Conservation (phyloP, 1,139 yeast genomes). For the Diutina neorugosa region DNA sequence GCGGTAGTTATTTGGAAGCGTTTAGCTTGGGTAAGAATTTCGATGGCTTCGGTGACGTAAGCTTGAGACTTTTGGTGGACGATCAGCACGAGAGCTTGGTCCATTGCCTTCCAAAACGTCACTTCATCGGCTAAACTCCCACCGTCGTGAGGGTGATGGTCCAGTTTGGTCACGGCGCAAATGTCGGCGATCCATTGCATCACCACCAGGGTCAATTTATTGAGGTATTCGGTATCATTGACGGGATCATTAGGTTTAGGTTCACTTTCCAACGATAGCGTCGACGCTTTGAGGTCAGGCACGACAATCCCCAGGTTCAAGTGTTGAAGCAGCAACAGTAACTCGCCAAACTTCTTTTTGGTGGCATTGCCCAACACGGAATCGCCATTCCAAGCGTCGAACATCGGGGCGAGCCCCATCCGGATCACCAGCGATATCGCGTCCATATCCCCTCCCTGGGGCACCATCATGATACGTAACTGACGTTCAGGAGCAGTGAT, state of each 20-base stretch:
- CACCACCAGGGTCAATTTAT: constrained; percentile 52
- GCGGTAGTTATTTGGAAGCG: constrained; percentile 71
- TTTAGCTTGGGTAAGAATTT: constrained; percentile 55
- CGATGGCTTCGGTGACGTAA: constrained; percentile 47
- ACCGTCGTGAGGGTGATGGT: constrained; percentile 36
- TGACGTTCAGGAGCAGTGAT: not conserved
- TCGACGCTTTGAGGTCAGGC: not conserved
- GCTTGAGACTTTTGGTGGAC: constrained; percentile 45
- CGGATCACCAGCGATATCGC: not conserved
- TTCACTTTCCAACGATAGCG: not conserved
- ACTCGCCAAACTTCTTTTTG: constrained; percentile 1
- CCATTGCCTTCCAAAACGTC: constrained; percentile 71
- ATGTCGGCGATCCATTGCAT: constrained; percentile 65
- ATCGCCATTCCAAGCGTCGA: not conserved
- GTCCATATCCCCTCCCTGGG: not conserved
- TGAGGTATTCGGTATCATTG: constrained; percentile 45
- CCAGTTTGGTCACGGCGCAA: constrained; percentile 42
- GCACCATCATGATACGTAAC: not conserved
- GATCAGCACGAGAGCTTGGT: constrained; percentile 43
- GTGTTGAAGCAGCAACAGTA: not conserved
- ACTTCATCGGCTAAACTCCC: constrained; percentile 53
- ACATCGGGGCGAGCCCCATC: constrained; percentile 1
- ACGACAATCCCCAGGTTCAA: not conserved
- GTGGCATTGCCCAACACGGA: not conserved
- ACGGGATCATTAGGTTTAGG: not conserved